Evolutionary conservation across 106 monocot species (phyloP).

Genomic region (Phalaenopsis aphrodite): DNA sequence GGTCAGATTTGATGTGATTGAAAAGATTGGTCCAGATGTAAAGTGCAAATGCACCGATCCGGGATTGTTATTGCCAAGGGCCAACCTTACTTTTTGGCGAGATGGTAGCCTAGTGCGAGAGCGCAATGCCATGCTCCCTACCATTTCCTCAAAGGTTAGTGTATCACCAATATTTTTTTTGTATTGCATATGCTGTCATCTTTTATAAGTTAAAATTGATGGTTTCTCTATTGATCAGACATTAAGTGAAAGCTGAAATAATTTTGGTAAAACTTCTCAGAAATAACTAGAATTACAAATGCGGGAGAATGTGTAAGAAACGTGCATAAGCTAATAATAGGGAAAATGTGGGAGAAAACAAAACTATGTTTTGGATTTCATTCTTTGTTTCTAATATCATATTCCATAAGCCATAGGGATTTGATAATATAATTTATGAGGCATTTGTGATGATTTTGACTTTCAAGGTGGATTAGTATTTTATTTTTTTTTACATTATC

Average conservation of each 20-base stretch:
- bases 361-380: not conserved
- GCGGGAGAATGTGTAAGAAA: not conserved
- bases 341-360: not conserved
- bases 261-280: too few species aligned
- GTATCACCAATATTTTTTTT: not conserved
- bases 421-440: not conserved
- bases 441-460: not conserved
- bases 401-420: not conserved
- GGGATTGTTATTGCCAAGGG: constrained; percentile 49
- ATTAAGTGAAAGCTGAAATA: too few species aligned
- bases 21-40: constrained; percentile 95
- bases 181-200: not conserved
- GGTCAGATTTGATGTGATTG: constrained; percentile 96
- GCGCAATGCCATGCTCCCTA: constrained; percentile 97
- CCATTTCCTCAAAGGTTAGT: constrained; percentile 92
- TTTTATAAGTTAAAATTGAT: not conserved
- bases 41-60: constrained; percentile 84
- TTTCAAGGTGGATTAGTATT: not conserved
- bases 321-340: not conserved
- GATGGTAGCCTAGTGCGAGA: constrained; percentile 88
- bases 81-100: constrained; percentile 66
- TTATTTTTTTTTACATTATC: not conserved
- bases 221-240: not conserved
- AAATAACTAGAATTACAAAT: not conserved
- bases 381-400: not conserved